Evolutionary conservation across 140 eudicot species (phyloP), one percentile per base, ranked within the genome.

Genomic region (Oenanthe javanica): DNA sequence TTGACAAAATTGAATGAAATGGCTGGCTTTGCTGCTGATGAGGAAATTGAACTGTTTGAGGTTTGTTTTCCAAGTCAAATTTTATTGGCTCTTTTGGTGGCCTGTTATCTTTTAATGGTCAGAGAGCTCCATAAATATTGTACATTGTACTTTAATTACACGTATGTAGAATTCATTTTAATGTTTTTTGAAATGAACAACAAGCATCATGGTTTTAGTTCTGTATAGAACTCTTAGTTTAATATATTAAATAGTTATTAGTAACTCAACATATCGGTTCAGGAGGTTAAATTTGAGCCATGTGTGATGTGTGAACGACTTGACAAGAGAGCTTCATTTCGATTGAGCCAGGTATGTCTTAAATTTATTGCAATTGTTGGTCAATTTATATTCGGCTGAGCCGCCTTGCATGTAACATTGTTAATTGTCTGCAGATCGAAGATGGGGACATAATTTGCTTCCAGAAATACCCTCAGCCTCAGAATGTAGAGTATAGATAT

Each of bases 201-300:
- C 12, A 3, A 13, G 11, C 25, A 36, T 0, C 23, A 14, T 16
- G 31, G 27, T 46, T 54, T 4, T 23, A 4, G 25, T 8, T 75
- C 4, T 48, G 14, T 75, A 23, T 8, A 25, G 46, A 48, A 75
- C 36, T 11, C 8, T 6, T 71, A 71, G 25, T 71, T 38, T 2
- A 6, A 36, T 5, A 5, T 14, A 36, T 66, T 18, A 7, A 5
- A 12, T 25, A 25, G 8, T 46, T 12, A 14, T 14, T 14, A 12
- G 0, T 25, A 25, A 36, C 10, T 31, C 10, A 31, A 67, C 25
- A 21, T 49, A 46, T 71, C 18, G 76, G 47, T 76, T 21, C 90
- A 95, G 99, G 99, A 95, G 85, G 90, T 92, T 49, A 92, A 92
- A 81, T 95, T 92, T 55, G 97, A 95, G 87, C 99, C 99, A 43